Base-by-base conservation (phyloP, 257 asterid genomes). In the Solanum tacnaense region DNA sequence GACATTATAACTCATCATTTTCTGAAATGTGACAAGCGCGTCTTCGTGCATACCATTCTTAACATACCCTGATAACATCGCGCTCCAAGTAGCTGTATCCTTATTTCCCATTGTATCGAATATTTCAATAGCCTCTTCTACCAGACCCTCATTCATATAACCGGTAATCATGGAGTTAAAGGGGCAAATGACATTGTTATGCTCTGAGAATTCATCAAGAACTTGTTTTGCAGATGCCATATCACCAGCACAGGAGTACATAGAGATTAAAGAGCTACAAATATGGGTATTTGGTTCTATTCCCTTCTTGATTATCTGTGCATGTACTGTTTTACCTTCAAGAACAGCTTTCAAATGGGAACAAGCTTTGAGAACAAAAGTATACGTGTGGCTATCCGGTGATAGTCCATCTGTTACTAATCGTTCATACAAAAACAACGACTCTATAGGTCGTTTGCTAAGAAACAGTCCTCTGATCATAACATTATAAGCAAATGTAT, bases 291-390 rank as follows among this genome's bases (percentile, higher is more conserved):
- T 84, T n/a, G 78, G 86, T 83, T 85, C 76, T 9, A 87, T 35
- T 7, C 84, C 86, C 10, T 36, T 72, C 90, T 90, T 90, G 60
- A 90, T 88, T 62, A 90, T 78, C 35, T 75, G 89, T 72, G 86
- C 85, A 71, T 90, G 92, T 10, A 89, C 82, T 35, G 87, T 88
- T 85, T 87, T 73, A 27, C 92, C 92, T 85, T 87, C 86, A 52
- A 18, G 29, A 34, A 56, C 18, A 39, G 88, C 90, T n/a, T 87
- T 89, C 86, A 84, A 35, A 25, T 49, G 88, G 9, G 88, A 90
- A 90, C 92, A 90, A 25, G 92, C 88, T 84, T 90, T 90, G 0
- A 90, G 91, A n/a, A 84, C 87, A 72, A 87, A 90, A 41, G 92
- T 89, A 12, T 84, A 90, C 7, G 91, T 90, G 23, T 89, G 87